Conservation (phyloP, 805 yeast species). For the Candida mattraensis region DNA sequence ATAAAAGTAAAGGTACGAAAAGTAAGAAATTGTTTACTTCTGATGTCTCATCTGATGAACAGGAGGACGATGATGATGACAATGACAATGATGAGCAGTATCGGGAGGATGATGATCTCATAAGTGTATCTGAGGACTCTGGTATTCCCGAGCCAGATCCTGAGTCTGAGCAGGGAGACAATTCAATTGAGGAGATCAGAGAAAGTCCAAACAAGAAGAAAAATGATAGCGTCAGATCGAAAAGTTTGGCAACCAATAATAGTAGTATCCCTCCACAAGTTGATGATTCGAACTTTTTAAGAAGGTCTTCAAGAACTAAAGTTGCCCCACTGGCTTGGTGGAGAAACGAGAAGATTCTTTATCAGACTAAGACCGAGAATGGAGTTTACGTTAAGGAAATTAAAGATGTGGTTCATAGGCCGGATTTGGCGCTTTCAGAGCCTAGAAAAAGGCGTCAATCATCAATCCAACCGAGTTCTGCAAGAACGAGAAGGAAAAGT, state of each 20-base stretch:
- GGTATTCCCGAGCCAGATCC: slow-evolving; percentile 3
- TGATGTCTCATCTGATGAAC: slow-evolving; percentile 8
- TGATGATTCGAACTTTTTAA: slow-evolving; percentile 34
- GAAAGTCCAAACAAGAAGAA: slow-evolving; percentile 1
- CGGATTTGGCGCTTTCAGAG: slow-evolving; percentile 29
- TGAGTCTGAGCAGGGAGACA: slow-evolving; percentile 9
- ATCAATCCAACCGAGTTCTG: slow-evolving; percentile 10
- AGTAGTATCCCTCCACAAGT: too few species aligned
- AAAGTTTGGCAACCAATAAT: not conserved
- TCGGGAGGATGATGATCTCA: slow-evolving; percentile 7
- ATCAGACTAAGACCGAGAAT: slow-evolving; percentile 43
- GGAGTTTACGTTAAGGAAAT: slow-evolving; percentile 56
- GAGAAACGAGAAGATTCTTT: slow-evolving; percentile 78
- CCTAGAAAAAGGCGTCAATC: slow-evolving; percentile 16
- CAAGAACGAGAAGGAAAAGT: slow-evolving; percentile 18
- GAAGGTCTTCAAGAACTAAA: slow-evolving; percentile 66
- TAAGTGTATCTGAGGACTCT: slow-evolving; percentile 11
- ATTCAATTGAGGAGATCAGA: slow-evolving; percentile 5
- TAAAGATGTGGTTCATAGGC: slow-evolving; percentile 55
- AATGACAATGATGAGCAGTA: slow-evolving; percentile 17
- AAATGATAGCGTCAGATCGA: slow-evolving; percentile 1
- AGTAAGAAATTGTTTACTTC: slow-evolving; percentile 3
- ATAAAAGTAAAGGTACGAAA: slow-evolving; percentile 18
- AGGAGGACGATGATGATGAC: slow-evolving; percentile 14
- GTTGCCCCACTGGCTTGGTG: slow-evolving; percentile 78